Evolutionary conservation across 306 rosid genomes (phyloP), one percentile per base, ranked within the genome.

Genomic region (Prunus dulcis): DNA sequence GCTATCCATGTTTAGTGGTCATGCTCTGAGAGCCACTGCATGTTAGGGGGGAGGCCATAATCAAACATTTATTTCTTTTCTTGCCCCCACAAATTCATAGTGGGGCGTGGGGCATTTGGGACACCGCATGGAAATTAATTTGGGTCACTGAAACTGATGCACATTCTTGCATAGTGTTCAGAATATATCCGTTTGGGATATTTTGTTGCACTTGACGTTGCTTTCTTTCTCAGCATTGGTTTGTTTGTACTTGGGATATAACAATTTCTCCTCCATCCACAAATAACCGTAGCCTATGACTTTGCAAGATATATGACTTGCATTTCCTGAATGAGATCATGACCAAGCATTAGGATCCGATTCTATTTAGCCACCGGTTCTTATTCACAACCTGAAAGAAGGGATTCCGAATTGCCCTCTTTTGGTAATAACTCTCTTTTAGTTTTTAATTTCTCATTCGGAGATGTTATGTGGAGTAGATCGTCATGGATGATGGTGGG

Each of bases 101-200:
- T 13, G 13, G 57, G 72, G 20, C 19, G 46, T 51, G 73, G 74
- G 62, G 15, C 74, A 68, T 71, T 55, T 32, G 41, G 51, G 65
- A 19, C 34, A 55, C 65, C 74, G 20, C 64, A 64, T 64, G 50
- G 14, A 32, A 64, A 17, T 65, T n/a, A 19, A 15, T 47, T 34
- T 34, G 41, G 41, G 41, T 34, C 43, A 38, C 9, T 7, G 43
- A 38, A 38, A 38, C 15, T 19, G 13, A 19, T 67, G 55, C 72
- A 67, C n/a, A 67, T 2, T 64, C 27, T 25, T 27, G 65, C 15
- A 11, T 45, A 68, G 14, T 49, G 19, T 38, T 38, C 43, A 46
- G 51, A 72, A 72, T 56, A n/a, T 19, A 32, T n/a, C 76, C 52
- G 22, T 34, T 71, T 2, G n/a, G 52, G 30, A 3, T 3, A 32